Base-by-base conservation (phyloP, 1,139 yeast genomes). In the Zhuliangozyma blackwelliae region DNA sequence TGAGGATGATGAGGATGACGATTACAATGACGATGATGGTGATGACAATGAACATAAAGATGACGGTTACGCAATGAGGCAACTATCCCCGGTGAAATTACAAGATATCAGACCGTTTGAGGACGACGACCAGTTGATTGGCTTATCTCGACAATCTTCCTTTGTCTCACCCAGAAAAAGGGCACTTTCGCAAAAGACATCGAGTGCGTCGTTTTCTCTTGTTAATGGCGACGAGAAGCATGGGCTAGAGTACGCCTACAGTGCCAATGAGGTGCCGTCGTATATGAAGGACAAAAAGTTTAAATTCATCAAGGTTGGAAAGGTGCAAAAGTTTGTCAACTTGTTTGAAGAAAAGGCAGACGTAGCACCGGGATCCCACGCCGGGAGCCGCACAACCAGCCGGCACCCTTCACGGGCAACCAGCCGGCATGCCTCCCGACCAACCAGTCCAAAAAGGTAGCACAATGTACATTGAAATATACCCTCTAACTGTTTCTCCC, bases 281-380 rank as follows among this genome's bases (percentile, higher is more conserved):
- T 69, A 59, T 44, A 68, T 70, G 37, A 68, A 66, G 47, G 67
- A 69, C 47, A 68, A 65, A 45, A 69, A 69, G 47, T 70, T 68
- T 54, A 68, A 66, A 46, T 69, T 63, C 43, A 70, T 70, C 40
- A 69, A 68, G 47, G 72, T 70, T 11, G 76, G 76, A 2, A 70
- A 70, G 45, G 76, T 70, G 16, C 75, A 70, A 44, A 69, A 69
- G 49, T 69, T 67, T 47, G 76, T 70, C 19, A 57, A 60, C 47
- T 55, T 69, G 46, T 70, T 70, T 45, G 76, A 70, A 48, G 75
- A 70, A 38, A 55, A 63, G 21, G 33, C 27, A 8, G 12, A 11
- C 3, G 5, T 4, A 3, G 16, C 16, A 3, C 16, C 16, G 16
- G 16, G 16, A 4, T 16, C 16, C 16, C 16, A 16, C 4, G 10